Conservation (phyloP, 495 filamentous ascomycete species). For the Talaromyces adpressus region DNA sequence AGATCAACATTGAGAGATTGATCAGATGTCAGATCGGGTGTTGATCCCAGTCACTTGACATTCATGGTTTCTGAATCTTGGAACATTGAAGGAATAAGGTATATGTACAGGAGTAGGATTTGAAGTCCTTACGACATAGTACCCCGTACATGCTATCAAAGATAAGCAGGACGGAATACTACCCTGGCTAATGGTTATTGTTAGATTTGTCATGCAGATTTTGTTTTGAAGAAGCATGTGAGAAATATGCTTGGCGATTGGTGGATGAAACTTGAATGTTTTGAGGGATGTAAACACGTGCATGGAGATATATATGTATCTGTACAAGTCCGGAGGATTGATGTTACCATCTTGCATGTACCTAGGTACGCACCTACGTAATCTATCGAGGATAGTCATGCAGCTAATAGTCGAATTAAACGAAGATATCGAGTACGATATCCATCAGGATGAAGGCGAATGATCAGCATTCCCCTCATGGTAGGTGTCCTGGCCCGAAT, state of each 20-base stretch:
- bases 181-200: neutral
- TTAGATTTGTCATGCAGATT: neutral
- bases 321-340: neutral
- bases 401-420: no score
- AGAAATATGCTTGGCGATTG: neutral
- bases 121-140: no score
- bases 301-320: neutral
- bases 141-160: no score
- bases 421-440: no score
- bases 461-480: neutral
- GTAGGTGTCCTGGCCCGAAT: neutral
- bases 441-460: neutral
- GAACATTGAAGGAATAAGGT: no score
- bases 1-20: neutral
- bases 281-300: neutral
- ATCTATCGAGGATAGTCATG: neutral
- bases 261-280: neutral
- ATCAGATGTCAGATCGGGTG: neutral
- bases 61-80: neutral
- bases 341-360: neutral
- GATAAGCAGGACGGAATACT: neutral
- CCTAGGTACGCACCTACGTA: neutral
- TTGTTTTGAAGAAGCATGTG: neutral
- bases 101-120: no score
- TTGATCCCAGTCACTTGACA: neutral